Evolutionary conservation across 2,329 filamentous ascomycete species (phyloP).

Genomic region (Colletotrichum sansevieriae): DNA sequence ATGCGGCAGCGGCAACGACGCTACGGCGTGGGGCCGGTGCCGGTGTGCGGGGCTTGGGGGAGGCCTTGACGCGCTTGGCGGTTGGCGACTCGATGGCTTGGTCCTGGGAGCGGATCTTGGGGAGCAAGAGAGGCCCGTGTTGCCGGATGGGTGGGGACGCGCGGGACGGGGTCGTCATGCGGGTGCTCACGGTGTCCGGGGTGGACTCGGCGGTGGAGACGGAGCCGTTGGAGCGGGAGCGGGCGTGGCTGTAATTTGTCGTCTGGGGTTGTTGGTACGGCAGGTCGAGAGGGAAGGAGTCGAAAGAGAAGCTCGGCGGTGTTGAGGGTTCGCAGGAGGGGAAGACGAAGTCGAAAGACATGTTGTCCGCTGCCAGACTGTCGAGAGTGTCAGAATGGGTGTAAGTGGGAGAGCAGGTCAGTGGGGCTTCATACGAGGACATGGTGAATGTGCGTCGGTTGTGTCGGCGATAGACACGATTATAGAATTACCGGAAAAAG

Average conservation of each 20-base stretch:
- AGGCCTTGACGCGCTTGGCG: conserved; percentile 68
- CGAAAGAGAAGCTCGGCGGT: conserved; percentile 67
- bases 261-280: conserved; percentile 52
- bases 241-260: conserved; percentile 61
- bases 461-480: conserved; percentile 42
- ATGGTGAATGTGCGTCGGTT: conserved; percentile 50
- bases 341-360: conserved; percentile 73
- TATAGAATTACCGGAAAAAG: conserved; percentile 37
- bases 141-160: conserved; percentile 79
- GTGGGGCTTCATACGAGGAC: conserved; percentile 54
- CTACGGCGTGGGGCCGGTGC: conserved; percentile 42
- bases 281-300: conserved; percentile 68
- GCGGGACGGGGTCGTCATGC: conserved; percentile 75
- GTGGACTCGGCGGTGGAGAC: conserved; percentile 69
- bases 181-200: conserved; percentile 75
- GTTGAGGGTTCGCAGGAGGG: conserved; percentile 65
- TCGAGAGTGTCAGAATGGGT: conserved; percentile 47
- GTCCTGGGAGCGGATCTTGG: conserved; percentile 89
- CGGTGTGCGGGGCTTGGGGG: conserved; percentile 56
- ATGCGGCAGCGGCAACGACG: conserved; percentile 13
- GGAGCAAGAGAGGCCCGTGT: conserved; percentile 83
- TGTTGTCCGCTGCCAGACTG: conserved; percentile 71
- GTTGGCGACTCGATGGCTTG: conserved; percentile 73
- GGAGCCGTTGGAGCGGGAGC: conserved; percentile 75
- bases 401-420: conserved; percentile 38